Conservation (phyloP, 1,284 basidiomycete species). For the Cutaneotrichosporon sp. region DNA sequence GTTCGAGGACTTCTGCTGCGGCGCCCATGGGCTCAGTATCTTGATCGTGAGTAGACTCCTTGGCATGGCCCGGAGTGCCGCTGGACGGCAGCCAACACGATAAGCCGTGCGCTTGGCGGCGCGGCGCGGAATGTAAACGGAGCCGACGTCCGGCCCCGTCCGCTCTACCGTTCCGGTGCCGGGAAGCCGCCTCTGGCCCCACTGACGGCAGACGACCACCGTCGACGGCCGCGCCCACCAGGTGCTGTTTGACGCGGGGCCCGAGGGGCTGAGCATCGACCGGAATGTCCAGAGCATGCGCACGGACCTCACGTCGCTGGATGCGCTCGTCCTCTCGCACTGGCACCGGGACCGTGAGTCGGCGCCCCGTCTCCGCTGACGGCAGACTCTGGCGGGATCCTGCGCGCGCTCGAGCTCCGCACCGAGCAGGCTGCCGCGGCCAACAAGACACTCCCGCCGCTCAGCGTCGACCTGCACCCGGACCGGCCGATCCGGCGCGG, state of each 20-base stretch:
- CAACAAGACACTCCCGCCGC: slow-evolving; percentile 38
- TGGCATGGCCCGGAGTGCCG: too few relatives aligned
- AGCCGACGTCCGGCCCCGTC: not conserved
- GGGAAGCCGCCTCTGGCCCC: not conserved
- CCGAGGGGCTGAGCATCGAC: slow-evolving; percentile 68
- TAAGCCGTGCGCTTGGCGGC: not conserved
- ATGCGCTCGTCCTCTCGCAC: slow-evolving; percentile 70
- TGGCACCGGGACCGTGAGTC: slow-evolving; percentile 72
- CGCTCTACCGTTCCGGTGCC: not conserved
- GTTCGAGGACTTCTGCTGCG: slow-evolving; percentile 75
- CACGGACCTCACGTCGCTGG: slow-evolving; percentile 60
- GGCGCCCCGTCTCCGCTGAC: slow-evolving; percentile 6
- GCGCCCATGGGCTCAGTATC: slow-evolving; percentile 77
- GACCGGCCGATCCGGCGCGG: slow-evolving; percentile 71
- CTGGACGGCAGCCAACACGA: not conserved
- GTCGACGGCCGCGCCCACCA: slow-evolving; percentile 57
- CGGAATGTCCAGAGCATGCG: slow-evolving; percentile 68
- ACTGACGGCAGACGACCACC: slow-evolving; percentile 35
- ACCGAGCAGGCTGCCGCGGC: slow-evolving; percentile 11
- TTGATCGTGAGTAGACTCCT: slow-evolving; percentile 69
- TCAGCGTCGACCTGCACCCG: slow-evolving; percentile 71
- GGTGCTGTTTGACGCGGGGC: slow-evolving; percentile 77
- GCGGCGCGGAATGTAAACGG: not conserved
- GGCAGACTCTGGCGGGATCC: slow-evolving; percentile 60
- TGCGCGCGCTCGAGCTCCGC: slow-evolving; percentile 62